These are phyloP conservation scores for Erodium chrysanthum DNA, from an alignment of 441 rosid species.

Conservation along the genomic window DNA sequence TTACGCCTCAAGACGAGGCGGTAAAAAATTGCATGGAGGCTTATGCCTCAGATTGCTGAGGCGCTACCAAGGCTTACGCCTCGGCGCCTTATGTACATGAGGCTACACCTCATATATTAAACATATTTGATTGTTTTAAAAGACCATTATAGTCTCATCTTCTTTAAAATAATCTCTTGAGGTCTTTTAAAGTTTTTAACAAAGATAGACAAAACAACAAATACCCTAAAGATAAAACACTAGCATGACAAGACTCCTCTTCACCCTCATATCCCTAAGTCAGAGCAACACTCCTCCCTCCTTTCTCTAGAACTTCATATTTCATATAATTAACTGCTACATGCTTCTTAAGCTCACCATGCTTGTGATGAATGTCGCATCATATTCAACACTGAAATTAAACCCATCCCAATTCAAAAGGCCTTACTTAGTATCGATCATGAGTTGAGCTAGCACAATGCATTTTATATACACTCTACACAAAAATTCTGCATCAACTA, in stretches of 20 bases:
- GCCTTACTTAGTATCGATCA: not conserved
- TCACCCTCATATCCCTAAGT: too few species aligned
- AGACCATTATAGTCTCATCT: not conserved
- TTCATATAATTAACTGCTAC: not conserved
- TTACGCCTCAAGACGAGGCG: too few species aligned
- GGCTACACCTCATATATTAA: not conserved
- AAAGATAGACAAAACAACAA: too few species aligned
- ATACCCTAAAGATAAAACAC: too few species aligned
- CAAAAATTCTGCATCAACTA: not conserved
- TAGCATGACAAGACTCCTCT: too few species aligned
- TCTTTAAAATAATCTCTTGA: too few species aligned
- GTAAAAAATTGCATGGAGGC: too few species aligned
- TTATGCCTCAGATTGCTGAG: too few species aligned
- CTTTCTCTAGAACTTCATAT: not conserved
- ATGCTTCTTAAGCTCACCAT: not conserved
- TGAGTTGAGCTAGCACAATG: not conserved
- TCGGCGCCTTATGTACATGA: too few species aligned
- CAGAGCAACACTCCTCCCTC: too few species aligned
- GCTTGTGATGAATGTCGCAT: not conserved
- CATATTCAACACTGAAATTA: not conserved
- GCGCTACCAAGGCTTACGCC: too few species aligned
- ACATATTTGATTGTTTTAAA: not conserved
- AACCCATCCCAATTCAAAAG: not conserved
- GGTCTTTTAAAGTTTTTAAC: too few species aligned
- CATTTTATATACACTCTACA: not conserved